A percentile compares a stretch with the other conserved stretches of the same genome.
Evolutionary conservation across 805 yeast genomes (phyloP).

Genomic region (Kazachstania kunashirensis): DNA sequence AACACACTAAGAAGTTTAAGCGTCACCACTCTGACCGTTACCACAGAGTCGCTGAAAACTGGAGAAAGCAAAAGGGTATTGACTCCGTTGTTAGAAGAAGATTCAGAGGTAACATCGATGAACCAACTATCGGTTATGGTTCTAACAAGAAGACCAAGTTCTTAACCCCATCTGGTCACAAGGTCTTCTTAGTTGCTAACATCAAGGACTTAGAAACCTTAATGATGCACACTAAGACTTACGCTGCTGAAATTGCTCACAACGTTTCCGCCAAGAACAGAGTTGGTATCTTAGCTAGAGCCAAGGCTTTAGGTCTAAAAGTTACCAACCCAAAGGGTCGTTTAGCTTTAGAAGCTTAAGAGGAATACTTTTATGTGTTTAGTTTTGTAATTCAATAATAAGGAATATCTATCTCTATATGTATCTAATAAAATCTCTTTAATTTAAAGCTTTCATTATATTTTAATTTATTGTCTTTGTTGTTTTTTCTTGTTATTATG

Average conservation of each 20-base stretch:
- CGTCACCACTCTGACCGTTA: slow-evolving; percentile 99
- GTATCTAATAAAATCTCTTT: slow-evolving; percentile 6
- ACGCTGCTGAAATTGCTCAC: slow-evolving; percentile 99
- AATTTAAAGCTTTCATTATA: too few species aligned
- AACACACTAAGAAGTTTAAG: slow-evolving; percentile 98
- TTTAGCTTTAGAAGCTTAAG: slow-evolving; percentile 93
- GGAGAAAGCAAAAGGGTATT: slow-evolving; percentile 99
- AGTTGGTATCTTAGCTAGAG: slow-evolving; percentile 90
- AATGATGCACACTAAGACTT: slow-evolving; percentile 93
- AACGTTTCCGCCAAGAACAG: slow-evolving; percentile 97
- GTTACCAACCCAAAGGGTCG: slow-evolving; percentile 99
- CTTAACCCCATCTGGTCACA: slow-evolving; percentile 96
- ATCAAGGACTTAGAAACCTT: slow-evolving; percentile 87
- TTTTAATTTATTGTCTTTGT: too few species aligned
- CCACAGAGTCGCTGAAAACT: slow-evolving; percentile 94
- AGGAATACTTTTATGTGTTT: slow-evolving; percentile 4
- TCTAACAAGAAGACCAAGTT: slow-evolving; percentile 98
- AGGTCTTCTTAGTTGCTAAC: slow-evolving; percentile 90
- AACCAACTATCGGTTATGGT: slow-evolving; percentile 99
- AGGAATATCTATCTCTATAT: slow-evolving; percentile 6
- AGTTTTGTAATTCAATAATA: slow-evolving; percentile 3
- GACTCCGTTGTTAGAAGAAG: slow-evolving; percentile 99
- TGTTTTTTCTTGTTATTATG: too few species aligned
- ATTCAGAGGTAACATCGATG: slow-evolving; percentile 98
- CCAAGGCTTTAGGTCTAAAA: slow-evolving; percentile 96